phyloP scores from a whole-genome alignment of 768 basidiomycete species.

The Hortiboletus flavorubellus region DNA sequence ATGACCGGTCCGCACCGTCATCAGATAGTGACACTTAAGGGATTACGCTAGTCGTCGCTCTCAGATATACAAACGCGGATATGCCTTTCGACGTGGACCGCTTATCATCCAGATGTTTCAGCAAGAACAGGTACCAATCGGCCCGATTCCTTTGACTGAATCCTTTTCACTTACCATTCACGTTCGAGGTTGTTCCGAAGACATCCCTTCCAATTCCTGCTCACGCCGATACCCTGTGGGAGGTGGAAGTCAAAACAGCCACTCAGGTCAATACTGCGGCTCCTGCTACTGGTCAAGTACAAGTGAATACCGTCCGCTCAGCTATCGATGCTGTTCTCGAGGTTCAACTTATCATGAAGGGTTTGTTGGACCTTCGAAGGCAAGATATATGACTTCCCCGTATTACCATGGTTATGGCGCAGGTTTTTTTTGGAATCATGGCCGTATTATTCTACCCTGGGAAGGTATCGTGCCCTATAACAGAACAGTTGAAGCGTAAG shows the following conservation, averaged over 20 bases:
- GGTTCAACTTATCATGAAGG: slow-evolving; percentile 82
- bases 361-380: slow-evolving; percentile 71
- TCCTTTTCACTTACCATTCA: slow-evolving; percentile 6
- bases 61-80: slow-evolving; percentile 81
- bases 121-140: slow-evolving; percentile 65
- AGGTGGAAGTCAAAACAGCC: slow-evolving; percentile 85
- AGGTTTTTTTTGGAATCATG: neutral
- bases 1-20: slow-evolving; percentile 23
- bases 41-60: slow-evolving; percentile 50
- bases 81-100: slow-evolving; percentile 66
- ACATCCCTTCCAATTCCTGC: slow-evolving; percentile 74
- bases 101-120: slow-evolving; percentile 82
- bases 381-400: slow-evolving; percentile 52
- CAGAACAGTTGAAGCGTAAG: neutral
- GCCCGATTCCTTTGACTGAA: neutral
- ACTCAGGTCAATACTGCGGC: slow-evolving; percentile 68
- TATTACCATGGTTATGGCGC: neutral
- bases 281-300: slow-evolving; percentile 32
- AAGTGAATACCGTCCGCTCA: slow-evolving; percentile 67
- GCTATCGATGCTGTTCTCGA: slow-evolving; percentile 75
- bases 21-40: slow-evolving; percentile 1
- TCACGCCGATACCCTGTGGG: slow-evolving; percentile 80
- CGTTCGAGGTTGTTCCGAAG: slow-evolving; percentile 61
- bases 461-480: neutral
- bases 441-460: neutral